phyloP scores from a whole-genome alignment of 2,329 filamentous ascomycete species.

The Zarea fungicola region DNA sequence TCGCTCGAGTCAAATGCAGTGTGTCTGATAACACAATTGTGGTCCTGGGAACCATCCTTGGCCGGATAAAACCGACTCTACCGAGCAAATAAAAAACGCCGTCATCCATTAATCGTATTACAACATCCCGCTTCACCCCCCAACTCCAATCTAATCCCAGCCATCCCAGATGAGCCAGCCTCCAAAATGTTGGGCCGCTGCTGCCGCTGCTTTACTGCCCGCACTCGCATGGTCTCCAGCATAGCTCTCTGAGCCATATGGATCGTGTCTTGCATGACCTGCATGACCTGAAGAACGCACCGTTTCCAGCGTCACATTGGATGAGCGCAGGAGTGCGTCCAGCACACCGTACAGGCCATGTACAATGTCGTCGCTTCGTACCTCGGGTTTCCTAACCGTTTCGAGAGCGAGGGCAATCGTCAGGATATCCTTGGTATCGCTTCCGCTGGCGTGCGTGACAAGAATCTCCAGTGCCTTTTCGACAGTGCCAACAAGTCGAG shows the following conservation, averaged over 20 bases:
- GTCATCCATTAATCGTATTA: too few species aligned
- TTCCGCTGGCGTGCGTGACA: constrained; percentile 41
- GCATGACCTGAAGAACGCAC: too few species aligned
- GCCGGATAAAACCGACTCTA: too few species aligned
- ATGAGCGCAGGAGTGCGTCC: constrained; percentile 39
- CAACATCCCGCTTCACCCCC: background rate
- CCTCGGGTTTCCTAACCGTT: constrained; percentile 37
- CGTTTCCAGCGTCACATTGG: constrained; percentile 37
- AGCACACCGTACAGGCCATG: constrained; percentile 37
- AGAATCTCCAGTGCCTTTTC: constrained; percentile 43
- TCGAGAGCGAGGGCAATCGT: constrained; percentile 44
- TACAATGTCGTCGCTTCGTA: constrained; percentile 37
- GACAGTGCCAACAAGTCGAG: constrained; percentile 37
- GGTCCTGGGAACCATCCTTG: too few species aligned
- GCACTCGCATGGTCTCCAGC: constrained; percentile 23
- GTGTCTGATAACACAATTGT: too few species aligned
- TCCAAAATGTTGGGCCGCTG: constrained; percentile 24
- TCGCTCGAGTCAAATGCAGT: too few species aligned
- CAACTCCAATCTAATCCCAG: constrained; percentile 26
- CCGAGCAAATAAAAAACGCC: too few species aligned
- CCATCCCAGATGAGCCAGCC: constrained; percentile 37
- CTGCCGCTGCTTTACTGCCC: constrained; percentile 22
- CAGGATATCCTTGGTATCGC: constrained; percentile 46
- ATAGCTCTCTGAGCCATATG: constrained; percentile 24
- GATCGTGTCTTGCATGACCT: too few species aligned